A percentile compares a stretch with the other conserved stretches of the same genome.
Conservation (phyloP, 2,329 filamentous ascomycete genomes). For the Fusarium gaditjirri region DNA sequence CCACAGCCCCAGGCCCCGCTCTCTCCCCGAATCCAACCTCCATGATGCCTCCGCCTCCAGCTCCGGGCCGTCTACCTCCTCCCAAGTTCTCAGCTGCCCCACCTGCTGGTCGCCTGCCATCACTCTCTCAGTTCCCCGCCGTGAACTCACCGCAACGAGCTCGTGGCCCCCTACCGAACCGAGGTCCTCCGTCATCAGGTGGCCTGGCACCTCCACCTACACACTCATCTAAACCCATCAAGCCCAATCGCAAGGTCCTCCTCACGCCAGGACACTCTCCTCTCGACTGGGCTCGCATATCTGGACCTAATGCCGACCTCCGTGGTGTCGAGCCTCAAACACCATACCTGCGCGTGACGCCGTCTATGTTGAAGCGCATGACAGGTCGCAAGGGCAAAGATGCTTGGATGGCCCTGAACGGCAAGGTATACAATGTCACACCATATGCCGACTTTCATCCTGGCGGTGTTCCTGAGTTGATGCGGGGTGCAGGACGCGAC, state of each 20-base stretch:
- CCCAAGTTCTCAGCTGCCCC: conserved; percentile 33
- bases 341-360: conserved; percentile 79
- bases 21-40: conserved; percentile 18
- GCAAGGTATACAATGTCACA: conserved; percentile 93
- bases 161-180: conserved; percentile 55
- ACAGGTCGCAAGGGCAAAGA: conserved; percentile 87
- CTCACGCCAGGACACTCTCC: conserved; percentile 93
- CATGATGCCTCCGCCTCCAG: conserved; percentile 47
- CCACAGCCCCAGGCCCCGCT: conserved; percentile 30
- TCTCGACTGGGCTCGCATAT: conserved; percentile 92
- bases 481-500: conserved; percentile 70
- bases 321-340: conserved; percentile 66
- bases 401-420: conserved; percentile 90
- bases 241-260: conserved; percentile 75
- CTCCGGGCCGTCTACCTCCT: conserved; percentile 34
- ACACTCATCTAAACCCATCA: conserved; percentile 61
- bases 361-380: conserved; percentile 79
- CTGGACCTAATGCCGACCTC: conserved; percentile 71
- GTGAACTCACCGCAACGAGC: conserved; percentile 64
- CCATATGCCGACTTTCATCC: conserved; percentile 93
- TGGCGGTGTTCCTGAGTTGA: conserved; percentile 80
- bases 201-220: conserved; percentile 67
- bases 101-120: conserved; percentile 46
- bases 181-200: conserved; percentile 46
- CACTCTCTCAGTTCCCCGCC: conserved; percentile 60